Conservation (phyloP, 1,139 yeast genomes). For the Williopsis jadinii region DNA sequence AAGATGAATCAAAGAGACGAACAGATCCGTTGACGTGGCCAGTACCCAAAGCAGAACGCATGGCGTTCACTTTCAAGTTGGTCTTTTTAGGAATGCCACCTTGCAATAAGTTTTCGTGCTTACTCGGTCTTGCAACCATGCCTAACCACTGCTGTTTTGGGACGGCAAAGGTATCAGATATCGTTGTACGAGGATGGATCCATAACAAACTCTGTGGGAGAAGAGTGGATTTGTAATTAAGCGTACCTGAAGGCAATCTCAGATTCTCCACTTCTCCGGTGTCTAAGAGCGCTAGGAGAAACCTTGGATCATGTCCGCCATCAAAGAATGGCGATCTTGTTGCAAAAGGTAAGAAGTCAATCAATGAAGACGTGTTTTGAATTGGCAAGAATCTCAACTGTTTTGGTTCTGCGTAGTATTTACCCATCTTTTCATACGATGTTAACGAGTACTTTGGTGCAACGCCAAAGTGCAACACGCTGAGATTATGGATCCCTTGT, state of each 20-base stretch:
- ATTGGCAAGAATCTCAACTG: constrained; percentile 49
- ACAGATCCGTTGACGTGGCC: constrained; percentile 83
- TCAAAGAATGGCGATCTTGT: constrained; percentile 55
- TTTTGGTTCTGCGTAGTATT: constrained; percentile 63
- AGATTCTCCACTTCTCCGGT: constrained; percentile 51
- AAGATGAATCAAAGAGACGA: constrained; percentile 74
- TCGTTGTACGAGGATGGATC: constrained; percentile 68
- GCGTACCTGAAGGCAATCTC: constrained; percentile 48
- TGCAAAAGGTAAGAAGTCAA: constrained; percentile 45
- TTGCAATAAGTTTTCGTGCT: constrained; percentile 37
- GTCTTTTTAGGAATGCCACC: constrained; percentile 74
- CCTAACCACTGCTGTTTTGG: constrained; percentile 72
- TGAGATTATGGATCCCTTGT: constrained; percentile 46
- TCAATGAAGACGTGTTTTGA: constrained; percentile 35
- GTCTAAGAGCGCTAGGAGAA: constrained; percentile 50
- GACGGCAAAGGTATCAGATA: constrained; percentile 45
- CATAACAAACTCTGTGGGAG: constrained; percentile 78
- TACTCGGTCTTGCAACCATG: constrained; percentile 48
- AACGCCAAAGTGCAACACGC: constrained; percentile 69
- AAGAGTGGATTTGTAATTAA: constrained; percentile 48
- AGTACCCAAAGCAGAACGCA: constrained; percentile 60
- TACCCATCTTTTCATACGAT: constrained; percentile 76
- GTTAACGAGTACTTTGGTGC: constrained; percentile 77
- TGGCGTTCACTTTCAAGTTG: constrained; percentile 49
- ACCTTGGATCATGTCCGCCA: constrained; percentile 64